A percentile compares a stretch with the other conserved stretches of the same genome.
phyloP scores from a whole-genome alignment of 176 grass and related monocot genomes.

The Oryza rufipogon region DNA sequence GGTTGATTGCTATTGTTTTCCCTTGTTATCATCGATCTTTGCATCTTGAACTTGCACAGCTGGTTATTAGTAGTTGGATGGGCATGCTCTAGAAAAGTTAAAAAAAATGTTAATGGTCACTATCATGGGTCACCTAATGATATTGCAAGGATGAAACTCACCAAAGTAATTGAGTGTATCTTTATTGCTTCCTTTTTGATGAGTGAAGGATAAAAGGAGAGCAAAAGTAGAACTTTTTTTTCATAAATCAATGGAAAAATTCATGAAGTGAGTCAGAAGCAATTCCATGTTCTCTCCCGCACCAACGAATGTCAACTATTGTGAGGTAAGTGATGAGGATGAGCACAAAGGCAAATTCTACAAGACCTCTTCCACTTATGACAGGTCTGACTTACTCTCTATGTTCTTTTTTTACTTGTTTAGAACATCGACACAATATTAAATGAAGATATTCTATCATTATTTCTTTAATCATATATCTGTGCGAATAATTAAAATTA shows the following conservation, averaged over 20 bases:
- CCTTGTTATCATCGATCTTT: neutral
- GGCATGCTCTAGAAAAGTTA: neutral
- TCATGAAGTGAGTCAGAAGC: constrained; percentile 53
- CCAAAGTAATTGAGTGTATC: constrained; percentile 21
- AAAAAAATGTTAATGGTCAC: neutral
- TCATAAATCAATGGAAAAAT: constrained; percentile 42
- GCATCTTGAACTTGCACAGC: constrained; percentile 1
- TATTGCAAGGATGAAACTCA: constrained; percentile 30
- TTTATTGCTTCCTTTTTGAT: constrained; percentile 17
- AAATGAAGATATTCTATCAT: neutral
- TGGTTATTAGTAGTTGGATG: constrained; percentile 3
- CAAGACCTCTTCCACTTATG: constrained; percentile 38
- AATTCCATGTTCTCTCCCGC: constrained; percentile 48
- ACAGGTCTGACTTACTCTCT: neutral
- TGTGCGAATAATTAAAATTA: neutral
- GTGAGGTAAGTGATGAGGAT: constrained; percentile 48
- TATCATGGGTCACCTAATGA: constrained; percentile 36
- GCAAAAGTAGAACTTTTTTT: constrained; percentile 44
- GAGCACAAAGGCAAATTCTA: constrained; percentile 30
- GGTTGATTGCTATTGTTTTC: neutral
- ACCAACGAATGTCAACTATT: constrained; percentile 51
- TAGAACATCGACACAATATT: neutral
- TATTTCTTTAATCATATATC: neutral
- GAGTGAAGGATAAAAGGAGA: constrained; percentile 26
- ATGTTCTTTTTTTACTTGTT: neutral